Base-by-base conservation (phyloP, 805 yeast species). In the Teunomyces lycoperdinae region DNA sequence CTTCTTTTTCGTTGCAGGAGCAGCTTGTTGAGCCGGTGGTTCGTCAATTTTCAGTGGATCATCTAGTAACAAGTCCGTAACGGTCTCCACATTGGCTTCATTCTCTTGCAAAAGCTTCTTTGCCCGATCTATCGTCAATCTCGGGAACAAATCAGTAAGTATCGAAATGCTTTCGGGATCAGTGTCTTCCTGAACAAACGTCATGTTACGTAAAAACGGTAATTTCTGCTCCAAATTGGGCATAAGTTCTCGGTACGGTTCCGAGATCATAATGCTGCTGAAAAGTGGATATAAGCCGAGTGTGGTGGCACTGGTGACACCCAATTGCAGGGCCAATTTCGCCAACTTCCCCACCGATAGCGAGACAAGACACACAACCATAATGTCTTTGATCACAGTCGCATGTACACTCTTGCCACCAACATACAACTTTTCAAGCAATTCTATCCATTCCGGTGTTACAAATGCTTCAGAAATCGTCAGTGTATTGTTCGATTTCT, bases 101-200 rank as follows among this genome's bases (percentile, higher is more conserved):
- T 81, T 66, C 30, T 76, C 69, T 20, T 65, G 58, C 10, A 89
- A 63, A 2, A 88, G 56, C 1, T 70, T 68, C n/a, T 65, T 66
- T 0, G 84, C 77, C 58, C 80, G 76, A 0, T 68, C 63, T 3
- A 62, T 58, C 0, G 78, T 66, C 31, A 89, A 61, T 34, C 77
- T 77, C 0, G 96, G 96, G 60, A 89, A 87, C 51, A 90, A 61
- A 29, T 83, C 88, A n/a, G 61, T 49, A 38, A 78, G 56, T 24
- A 68, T 66, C 13, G 63, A 58, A 1, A 85, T 69, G 39, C 74
- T 69, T 2, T 63, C 67, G 5, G 49, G 47, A 9, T 34, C 35
- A 3, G 38, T 44, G 1, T 45, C 47, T 2, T 44, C 54, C 4
- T 41, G 9, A 9, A 10, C 43, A 11, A 41, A 41, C 13, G 32